phyloP scores from a whole-genome alignment of 345 rosid genomes.

The Citrus maxima region DNA sequence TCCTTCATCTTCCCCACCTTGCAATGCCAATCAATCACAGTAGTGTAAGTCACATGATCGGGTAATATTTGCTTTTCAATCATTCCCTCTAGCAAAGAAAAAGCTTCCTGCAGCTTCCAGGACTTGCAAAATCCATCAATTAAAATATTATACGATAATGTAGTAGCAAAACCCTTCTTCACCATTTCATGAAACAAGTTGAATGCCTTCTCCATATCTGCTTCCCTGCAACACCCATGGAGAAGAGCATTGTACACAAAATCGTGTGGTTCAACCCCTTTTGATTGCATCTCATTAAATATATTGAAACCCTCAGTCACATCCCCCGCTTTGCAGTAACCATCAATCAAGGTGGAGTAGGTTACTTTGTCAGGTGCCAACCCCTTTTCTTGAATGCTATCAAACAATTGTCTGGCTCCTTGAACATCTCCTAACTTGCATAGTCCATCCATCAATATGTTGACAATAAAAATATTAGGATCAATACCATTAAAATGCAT shows the following conservation, averaged over 20 bases:
- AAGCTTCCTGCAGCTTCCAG: conserved; percentile 25
- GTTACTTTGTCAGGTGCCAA: conserved; percentile 23
- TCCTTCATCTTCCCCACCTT: conserved; percentile 25
- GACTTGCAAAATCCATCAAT: conserved; percentile 18
- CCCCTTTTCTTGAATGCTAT: conserved; percentile 25
- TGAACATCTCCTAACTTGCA: conserved; percentile 25
- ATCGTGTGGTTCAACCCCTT: conserved; percentile 21
- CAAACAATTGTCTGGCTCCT: conserved; percentile 19
- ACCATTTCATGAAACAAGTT: conserved; percentile 16
- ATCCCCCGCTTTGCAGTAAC: conserved; percentile 28
- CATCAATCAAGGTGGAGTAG: conserved; percentile 26
- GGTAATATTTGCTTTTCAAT: conserved; percentile 18
- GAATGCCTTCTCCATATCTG: conserved; percentile 20
- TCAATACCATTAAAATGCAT: conserved; percentile 25
- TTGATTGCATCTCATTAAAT: conserved; percentile 22
- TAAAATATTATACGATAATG: conserved; percentile 23
- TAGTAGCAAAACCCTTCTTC: conserved; percentile 21
- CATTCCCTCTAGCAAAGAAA: conserved; percentile 22
- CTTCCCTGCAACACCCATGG: conserved; percentile 20
- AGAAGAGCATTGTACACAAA: conserved; percentile 24
- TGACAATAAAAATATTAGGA: conserved; percentile 27
- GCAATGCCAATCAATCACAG: conserved; percentile 25
- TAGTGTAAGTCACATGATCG: conserved; percentile 32
- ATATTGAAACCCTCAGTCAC: conserved; percentile 14
- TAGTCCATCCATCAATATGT: conserved; percentile 28